A percentile compares a stretch with the other conserved stretches of the same genome.
phyloP scores from a whole-genome alignment of 2,329 filamentous ascomycete genomes.

The Aspergillus neoniger region DNA sequence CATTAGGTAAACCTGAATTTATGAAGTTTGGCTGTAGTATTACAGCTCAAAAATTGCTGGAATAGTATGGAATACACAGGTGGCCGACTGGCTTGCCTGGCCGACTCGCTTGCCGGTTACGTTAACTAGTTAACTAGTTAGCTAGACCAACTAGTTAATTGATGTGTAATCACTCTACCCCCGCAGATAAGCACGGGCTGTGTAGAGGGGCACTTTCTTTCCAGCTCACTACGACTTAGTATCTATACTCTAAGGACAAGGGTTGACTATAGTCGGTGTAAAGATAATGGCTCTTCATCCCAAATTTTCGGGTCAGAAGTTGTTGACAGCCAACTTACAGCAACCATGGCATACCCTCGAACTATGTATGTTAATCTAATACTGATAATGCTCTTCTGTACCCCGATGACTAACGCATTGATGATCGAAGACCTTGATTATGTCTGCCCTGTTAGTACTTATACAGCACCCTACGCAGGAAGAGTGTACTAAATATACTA shows the following conservation, averaged over 20 bases:
- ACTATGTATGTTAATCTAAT: constrained; percentile 33
- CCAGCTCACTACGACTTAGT: neutral
- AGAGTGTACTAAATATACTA: constrained; percentile 21
- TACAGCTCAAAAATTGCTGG: too few relatives aligned
- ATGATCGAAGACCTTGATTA: constrained; percentile 71
- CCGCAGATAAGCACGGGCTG: too few relatives aligned
- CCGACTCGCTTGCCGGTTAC: too few relatives aligned
- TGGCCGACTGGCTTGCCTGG: too few relatives aligned
- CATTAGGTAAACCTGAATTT: too few relatives aligned
- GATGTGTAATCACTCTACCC: too few relatives aligned
- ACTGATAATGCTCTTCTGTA: neutral
- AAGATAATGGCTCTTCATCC: constrained; percentile 59
- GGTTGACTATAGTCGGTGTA: neutral
- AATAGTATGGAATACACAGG: too few relatives aligned
- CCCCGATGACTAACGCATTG: neutral
- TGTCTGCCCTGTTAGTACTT: constrained; percentile 67
- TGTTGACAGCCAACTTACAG: constrained; percentile 23
- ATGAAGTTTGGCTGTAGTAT: too few relatives aligned
- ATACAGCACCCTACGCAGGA: neutral
- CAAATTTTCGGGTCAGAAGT: constrained; percentile 58
- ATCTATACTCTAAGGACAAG: neutral
- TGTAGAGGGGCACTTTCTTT: neutral
- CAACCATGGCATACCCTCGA: constrained; percentile 40
- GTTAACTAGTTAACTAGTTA: too few relatives aligned
- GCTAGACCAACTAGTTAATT: too few relatives aligned